Conservation (phyloP, 768 basidiomycete genomes). For the Lentinula sp. region DNA sequence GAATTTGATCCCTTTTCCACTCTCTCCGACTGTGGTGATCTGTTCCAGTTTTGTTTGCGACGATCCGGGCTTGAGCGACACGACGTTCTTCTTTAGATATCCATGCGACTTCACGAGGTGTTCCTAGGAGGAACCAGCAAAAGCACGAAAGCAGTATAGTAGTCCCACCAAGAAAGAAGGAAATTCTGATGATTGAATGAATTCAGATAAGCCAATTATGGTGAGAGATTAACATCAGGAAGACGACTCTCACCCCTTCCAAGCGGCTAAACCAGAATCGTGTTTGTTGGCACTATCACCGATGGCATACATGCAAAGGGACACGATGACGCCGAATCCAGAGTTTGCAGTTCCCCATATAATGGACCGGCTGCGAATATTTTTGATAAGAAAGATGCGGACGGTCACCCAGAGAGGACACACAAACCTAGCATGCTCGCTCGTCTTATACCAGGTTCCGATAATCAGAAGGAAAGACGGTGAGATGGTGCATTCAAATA, state of each 20-base stretch:
- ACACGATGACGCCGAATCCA: conserved; percentile 7
- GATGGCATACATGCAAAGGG: conserved; percentile 7
- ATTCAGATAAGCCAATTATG: not conserved
- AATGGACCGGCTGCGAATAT: conserved; percentile 5
- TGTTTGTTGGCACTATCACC: conserved; percentile 3
- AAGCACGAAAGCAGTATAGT: conserved; percentile 7
- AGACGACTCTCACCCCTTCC: conserved; percentile 8
- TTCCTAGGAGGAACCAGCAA: conserved; percentile 8
- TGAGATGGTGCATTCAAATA: conserved; percentile 7
- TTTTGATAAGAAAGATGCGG: not conserved
- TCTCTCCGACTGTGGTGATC: conserved; percentile 4
- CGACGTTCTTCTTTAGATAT: conserved; percentile 6
- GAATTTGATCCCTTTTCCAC: conserved; percentile 8
- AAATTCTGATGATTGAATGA: conserved; percentile 1
- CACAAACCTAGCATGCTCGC: conserved; percentile 6
- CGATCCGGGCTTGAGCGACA: conserved; percentile 7
- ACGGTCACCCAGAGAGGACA: not conserved
- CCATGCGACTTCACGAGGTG: conserved; percentile 8
- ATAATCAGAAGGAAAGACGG: conserved; percentile 6
- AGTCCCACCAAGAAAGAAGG: conserved; percentile 8
- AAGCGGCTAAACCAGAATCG: conserved; percentile 5
- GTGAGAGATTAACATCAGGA: not conserved
- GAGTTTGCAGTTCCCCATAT: conserved; percentile 10
- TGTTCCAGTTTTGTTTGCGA: conserved; percentile 6
- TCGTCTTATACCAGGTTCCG: conserved; percentile 7